Conservation (phyloP, 495 filamentous ascomycete species). For the Neohortaea acidophila region DNA sequence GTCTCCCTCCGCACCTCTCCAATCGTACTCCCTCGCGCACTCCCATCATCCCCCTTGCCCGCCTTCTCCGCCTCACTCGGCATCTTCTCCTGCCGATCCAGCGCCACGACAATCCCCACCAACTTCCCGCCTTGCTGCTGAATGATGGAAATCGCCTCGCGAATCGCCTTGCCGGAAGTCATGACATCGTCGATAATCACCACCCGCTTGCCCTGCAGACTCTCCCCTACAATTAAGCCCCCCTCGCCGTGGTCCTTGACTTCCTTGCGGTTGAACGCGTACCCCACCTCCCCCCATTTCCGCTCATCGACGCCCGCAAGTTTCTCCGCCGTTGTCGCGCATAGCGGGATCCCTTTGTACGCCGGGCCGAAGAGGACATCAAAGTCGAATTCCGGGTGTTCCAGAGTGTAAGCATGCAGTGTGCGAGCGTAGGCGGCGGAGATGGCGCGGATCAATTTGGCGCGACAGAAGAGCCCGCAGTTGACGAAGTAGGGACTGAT, state of each 20-base stretch:
- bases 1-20: slow-evolving; percentile 60
- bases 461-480: slow-evolving; percentile 70
- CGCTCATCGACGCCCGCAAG: slow-evolving; percentile 46
- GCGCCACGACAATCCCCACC: slow-evolving; percentile 68
- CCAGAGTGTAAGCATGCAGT: slow-evolving; percentile 33
- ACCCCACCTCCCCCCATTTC: slow-evolving; percentile 45
- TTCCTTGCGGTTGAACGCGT: slow-evolving; percentile 91
- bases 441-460: slow-evolving; percentile 55
- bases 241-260: slow-evolving; percentile 89
- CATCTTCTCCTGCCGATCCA: slow-evolving; percentile 71
- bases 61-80: slow-evolving; percentile 36
- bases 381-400: slow-evolving; percentile 35
- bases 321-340: slow-evolving; percentile 53
- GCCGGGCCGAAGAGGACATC: slow-evolving; percentile 72
- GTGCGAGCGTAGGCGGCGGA: slow-evolving; percentile 66
- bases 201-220: slow-evolving; percentile 66
- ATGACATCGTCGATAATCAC: slow-evolving; percentile 93
- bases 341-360: slow-evolving; percentile 90
- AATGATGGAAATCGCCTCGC: slow-evolving; percentile 78
- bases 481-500: slow-evolving; percentile 98
- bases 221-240: slow-evolving; percentile 75
- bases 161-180: slow-evolving; percentile 82
- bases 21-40: slow-evolving; percentile 33
- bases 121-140: slow-evolving; percentile 63
- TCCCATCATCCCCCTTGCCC: slow-evolving; percentile 22